Percentiles rank a stretch among this genome's conserved stretches.
These are phyloP conservation scores for Crithidia brevicula DNA, from an alignment of 208 protist genomes.

Conservation along the genomic window DNA sequence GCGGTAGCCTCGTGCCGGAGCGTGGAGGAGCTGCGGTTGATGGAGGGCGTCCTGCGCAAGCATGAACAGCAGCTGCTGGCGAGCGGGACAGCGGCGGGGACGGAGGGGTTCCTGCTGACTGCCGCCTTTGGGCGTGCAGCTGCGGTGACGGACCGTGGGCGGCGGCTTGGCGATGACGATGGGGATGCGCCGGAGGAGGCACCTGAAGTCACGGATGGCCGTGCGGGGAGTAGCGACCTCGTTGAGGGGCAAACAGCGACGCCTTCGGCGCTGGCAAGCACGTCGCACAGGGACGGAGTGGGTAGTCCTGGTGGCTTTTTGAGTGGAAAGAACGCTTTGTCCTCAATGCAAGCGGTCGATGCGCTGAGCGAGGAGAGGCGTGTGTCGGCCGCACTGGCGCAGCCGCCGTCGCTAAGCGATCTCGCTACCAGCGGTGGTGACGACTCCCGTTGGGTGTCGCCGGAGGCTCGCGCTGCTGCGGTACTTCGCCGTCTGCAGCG, in stretches of 20 bases:
- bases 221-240: not conserved
- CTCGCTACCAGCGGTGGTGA: constrained; percentile 1
- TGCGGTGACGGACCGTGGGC: constrained; percentile 10
- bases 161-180: constrained; percentile 22
- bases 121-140: constrained; percentile 27
- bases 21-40: constrained; percentile 44
- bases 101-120: constrained; percentile 25
- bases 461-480: constrained; percentile 23
- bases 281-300: too few relatives aligned
- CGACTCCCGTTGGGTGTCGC: constrained; percentile 23
- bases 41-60: constrained; percentile 43
- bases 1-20: constrained; percentile 58
- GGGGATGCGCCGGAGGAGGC: too few relatives aligned
- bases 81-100: constrained; percentile 14
- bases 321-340: too few relatives aligned
- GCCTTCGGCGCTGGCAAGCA: not conserved
- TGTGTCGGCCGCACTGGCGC: constrained; percentile 27
- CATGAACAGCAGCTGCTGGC: constrained; percentile 25
- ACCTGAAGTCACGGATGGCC: too few relatives aligned
- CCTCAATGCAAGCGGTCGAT: too few relatives aligned
- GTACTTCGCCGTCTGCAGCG: constrained; percentile 45
- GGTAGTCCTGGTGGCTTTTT: too few relatives aligned
- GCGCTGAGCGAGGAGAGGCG: constrained; percentile 12
- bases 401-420: constrained; percentile 15
- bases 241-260: not conserved